Base-by-base conservation (phyloP, 108 stramenopile species). In the Mayamaea pseudoterrestris region DNA sequence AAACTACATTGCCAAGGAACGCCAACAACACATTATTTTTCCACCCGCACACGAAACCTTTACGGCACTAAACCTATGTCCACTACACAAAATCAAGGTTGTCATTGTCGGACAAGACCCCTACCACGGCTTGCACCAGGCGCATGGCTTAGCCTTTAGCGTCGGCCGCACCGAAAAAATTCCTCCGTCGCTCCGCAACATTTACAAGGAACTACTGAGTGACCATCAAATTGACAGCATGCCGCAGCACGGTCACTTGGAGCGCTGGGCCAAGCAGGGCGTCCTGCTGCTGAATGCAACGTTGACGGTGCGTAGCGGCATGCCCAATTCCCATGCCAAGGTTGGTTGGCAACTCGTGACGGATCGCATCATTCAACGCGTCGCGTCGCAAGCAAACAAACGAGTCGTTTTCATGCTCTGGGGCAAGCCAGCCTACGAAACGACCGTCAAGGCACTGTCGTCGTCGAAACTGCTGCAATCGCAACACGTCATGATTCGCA, bases 51-150 rank as follows among this genome's bases (percentile, higher is more conserved):
- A 60, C 14, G 68, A 89, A 27, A 55, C 86, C 2, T 99, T 97
- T 61, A 41, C 95, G 11, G 93, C 97, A 9, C 62, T 99, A 25
- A 90, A 96, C 49, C 48, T 78, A 11, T 84, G 79, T 42, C 90
- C 93, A 1, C 58, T 95, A 23, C 55, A 75, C 6, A 43, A 65
- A 12, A 66, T 90, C 16, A 74, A 70, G 50, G 85, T 96, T 5
- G 97, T 99, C 9, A 94, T 99, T 55, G 68, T 99, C n/a, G 98
- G 98, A 9, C 98, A 99, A 57, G 98, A 99, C 61, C 98, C 98
- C 3, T 99, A 99, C 67, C 98, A 99, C 62, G 88, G 87, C 24
- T 93, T 94, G 8, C 57, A 61, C 13, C 81, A 90, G 55, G 86
- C 76, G 0, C 84, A 87, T 63, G 87, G 87, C 1, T 47, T 94